A percentile compares a stretch with the other conserved stretches of the same genome.
These are phyloP conservation scores for Eucalyptus leucophloia DNA, from an alignment of 345 rosid genomes.

Conservation along the genomic window DNA sequence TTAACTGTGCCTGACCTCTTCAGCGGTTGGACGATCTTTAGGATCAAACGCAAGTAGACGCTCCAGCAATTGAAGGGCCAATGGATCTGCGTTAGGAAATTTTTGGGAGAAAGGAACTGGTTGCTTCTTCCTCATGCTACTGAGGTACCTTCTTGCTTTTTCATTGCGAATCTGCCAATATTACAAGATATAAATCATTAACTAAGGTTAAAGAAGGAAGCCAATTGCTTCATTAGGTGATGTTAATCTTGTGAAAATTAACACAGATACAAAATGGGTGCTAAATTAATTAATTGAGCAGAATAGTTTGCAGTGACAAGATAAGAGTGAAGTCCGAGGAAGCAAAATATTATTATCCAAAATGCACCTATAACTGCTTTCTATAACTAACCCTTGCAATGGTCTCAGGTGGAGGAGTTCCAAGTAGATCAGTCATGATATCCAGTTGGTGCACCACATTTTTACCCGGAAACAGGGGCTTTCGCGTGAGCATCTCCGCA, in stretches of 20 bases:
- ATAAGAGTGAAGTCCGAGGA: background rate
- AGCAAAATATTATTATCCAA: background rate
- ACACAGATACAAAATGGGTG: background rate
- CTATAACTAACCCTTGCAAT: conserved; percentile 40
- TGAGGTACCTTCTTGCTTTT: conserved; percentile 94
- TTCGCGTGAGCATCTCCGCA: conserved; percentile 43
- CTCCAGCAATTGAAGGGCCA: conserved; percentile 69
- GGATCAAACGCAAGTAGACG: conserved; percentile 95
- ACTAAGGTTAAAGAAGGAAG: background rate
- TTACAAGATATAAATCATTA: background rate
- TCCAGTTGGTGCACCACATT: conserved; percentile 47
- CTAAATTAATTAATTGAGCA: background rate
- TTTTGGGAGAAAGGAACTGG: conserved; percentile 71
- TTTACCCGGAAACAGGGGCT: conserved; percentile 40
- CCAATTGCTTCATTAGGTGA: background rate
- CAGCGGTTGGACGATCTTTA: conserved; percentile 91
- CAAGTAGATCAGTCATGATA: conserved; percentile 45
- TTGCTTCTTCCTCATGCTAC: conserved; percentile 84
- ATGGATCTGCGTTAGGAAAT: conserved; percentile 74
- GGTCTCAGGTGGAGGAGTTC: conserved; percentile 33
- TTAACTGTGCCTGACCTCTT: conserved; percentile 31
- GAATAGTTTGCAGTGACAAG: background rate
- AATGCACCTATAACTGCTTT: background rate
- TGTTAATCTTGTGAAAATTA: background rate
- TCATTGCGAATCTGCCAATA: conserved; percentile 80